Conservation (phyloP, 2,329 filamentous ascomycete genomes). For the Xylaria sp. region DNA sequence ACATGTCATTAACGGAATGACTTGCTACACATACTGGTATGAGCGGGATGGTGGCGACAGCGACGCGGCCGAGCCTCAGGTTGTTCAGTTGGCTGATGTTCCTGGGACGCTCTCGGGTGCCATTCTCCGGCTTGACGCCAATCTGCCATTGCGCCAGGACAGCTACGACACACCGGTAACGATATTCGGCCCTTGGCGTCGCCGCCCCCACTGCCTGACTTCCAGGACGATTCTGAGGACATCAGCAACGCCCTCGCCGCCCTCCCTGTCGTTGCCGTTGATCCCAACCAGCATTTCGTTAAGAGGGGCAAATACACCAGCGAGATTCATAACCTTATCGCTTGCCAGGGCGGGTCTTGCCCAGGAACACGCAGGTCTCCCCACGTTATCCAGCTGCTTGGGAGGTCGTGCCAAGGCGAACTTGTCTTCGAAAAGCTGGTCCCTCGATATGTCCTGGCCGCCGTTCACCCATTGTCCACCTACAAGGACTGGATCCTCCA, state of each 20-base stretch:
- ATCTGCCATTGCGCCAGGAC: constrained; percentile 3
- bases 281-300: constrained; percentile 10
- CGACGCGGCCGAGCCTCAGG: neutral
- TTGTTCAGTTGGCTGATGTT: constrained; percentile 1
- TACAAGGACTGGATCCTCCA: constrained; percentile 6
- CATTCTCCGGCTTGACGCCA: constrained; percentile 1
- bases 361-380: constrained; percentile 1
- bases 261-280: constrained; percentile 3
- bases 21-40: constrained; percentile 6
- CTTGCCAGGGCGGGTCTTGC: constrained; percentile 4
- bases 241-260: constrained; percentile 1
- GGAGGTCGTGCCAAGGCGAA: neutral
- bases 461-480: neutral
- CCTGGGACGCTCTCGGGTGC: constrained; percentile 5
- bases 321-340: constrained; percentile 8
- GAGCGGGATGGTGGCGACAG: neutral
- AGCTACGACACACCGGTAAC: constrained; percentile 1
- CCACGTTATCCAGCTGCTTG: constrained; percentile 1
- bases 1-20: neutral
- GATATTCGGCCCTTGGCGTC: neutral
- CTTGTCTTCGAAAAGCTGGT: constrained; percentile 1
- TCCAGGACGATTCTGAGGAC: constrained; percentile 13
- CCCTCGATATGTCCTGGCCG: neutral
- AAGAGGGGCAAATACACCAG: constrained; percentile 5
- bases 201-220: constrained; percentile 9